Percentiles rank a stretch among this genome's conserved stretches.
phyloP scores from a whole-genome alignment of 371 early-diverging fungal species.

The Syncephalastrum sp. region DNA sequence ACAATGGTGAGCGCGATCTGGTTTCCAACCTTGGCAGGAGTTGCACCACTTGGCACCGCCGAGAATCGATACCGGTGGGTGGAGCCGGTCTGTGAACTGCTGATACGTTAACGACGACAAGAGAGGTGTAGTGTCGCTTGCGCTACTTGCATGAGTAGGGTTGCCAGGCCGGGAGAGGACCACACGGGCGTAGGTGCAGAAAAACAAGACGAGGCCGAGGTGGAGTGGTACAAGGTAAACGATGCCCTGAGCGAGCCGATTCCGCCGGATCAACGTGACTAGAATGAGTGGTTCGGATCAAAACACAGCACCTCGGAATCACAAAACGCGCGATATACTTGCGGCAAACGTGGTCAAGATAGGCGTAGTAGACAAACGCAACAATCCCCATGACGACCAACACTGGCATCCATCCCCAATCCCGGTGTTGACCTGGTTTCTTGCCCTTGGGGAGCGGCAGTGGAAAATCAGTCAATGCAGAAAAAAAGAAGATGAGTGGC shows the following conservation, averaged over 20 bases:
- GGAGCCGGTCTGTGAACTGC: not conserved
- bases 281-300: not conserved
- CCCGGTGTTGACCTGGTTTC: slow-evolving; percentile 35
- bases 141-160: slow-evolving; percentile 8
- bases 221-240: slow-evolving; percentile 15
- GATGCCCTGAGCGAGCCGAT: slow-evolving; percentile 9
- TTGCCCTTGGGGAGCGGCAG: slow-evolving; percentile 33
- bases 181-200: slow-evolving; percentile 12
- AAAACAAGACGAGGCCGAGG: slow-evolving; percentile 8
- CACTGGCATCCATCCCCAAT: slow-evolving; percentile 36
- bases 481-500: slow-evolving; percentile 33
- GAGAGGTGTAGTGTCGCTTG: not conserved
- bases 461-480: slow-evolving; percentile 33
- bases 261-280: slow-evolving; percentile 12
- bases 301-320: not conserved
- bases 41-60: slow-evolving; percentile 52
- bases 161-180: slow-evolving; percentile 10
- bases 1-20: slow-evolving; percentile 63
- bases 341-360: slow-evolving; percentile 24
- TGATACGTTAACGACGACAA: not conserved
- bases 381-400: slow-evolving; percentile 21
- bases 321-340: slow-evolving; percentile 5
- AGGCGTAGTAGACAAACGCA: slow-evolving; percentile 25
- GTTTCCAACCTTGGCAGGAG: slow-evolving; percentile 51
- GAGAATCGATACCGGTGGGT: slow-evolving; percentile 6